These are phyloP conservation scores for Petunia axillaris DNA, from an alignment of 257 asterid species.

Conservation along the genomic window DNA sequence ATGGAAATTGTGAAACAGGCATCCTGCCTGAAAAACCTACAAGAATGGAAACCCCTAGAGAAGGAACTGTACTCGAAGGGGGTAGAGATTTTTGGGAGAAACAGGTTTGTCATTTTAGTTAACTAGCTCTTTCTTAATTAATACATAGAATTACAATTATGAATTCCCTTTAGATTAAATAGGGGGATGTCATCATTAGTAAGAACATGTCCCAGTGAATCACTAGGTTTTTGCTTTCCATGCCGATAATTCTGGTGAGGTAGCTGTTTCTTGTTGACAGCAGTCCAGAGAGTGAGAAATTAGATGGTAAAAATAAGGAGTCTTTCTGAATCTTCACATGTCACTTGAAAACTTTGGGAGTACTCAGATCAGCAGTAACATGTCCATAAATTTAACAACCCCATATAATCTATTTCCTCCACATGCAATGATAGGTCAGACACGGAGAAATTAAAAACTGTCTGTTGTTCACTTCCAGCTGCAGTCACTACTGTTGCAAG, in stretches of 20 bases:
- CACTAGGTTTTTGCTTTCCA: neutral
- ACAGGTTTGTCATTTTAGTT: conserved; percentile 57
- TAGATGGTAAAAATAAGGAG: conserved; percentile 19
- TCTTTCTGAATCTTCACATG: conserved; percentile 10
- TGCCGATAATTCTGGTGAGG: conserved; percentile 5
- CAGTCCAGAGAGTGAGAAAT: conserved; percentile 14
- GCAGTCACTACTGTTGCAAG: neutral
- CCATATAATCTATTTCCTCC: conserved; percentile 18
- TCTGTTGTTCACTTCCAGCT: neutral
- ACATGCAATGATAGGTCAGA: conserved; percentile 18
- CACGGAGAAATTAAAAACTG: neutral
- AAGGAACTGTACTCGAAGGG: conserved; percentile 89
- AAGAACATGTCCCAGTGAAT: conserved; percentile 24
- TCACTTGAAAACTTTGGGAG: conserved; percentile 9
- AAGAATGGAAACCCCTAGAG: conserved; percentile 83
- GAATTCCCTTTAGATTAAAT: neutral
- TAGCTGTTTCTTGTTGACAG: conserved; percentile 21
- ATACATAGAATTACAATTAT: neutral
- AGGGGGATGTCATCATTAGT: neutral
- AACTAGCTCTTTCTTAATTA: conserved; percentile 10
- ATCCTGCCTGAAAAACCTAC: conserved; percentile 37
- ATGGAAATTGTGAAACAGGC: conserved; percentile 42
- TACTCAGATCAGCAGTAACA: conserved; percentile 11
- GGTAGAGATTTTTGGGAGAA: conserved; percentile 89
- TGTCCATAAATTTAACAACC: conserved; percentile 7